Base-by-base conservation (phyloP, 129 eudicot species). In the Oenanthe sinensis region DNA sequence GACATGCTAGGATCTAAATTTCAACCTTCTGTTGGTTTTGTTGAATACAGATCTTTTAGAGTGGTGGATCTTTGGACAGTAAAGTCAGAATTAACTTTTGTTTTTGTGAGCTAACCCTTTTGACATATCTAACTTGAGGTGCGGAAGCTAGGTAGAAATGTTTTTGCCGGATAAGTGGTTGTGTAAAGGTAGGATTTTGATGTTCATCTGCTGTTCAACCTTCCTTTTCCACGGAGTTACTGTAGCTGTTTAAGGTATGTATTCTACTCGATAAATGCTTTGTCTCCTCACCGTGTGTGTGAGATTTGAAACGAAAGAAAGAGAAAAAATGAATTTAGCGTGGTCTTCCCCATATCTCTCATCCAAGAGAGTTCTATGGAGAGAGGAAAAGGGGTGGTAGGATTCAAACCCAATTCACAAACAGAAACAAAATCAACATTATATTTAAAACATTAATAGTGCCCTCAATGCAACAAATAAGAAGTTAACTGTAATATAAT, bases 51-150 rank as follows among this genome's bases (percentile, higher is more conserved):
- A 90, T 85, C 52, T 71, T 71, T 83, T 82, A 89, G 81, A 85
- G 79, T 84, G 88, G 81, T 76, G 77, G 84, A 85, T 88, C 82
- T 87, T 87, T 85, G 85, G 85, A 86, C 87, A 78, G 74, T 82
- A 78, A 79, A 65, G 73, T 79, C 86, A 76, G 81, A 84, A 86
- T 85, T 80, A 81, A 78, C 88, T 30, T 84, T 80, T 82, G 78
- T 87, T 79, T 79, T 80, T 85, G 87, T 82, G 85, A 87, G 87
- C 96, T 88, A 85, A 87, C 79, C 82, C 79, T 88, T 75, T 90
- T 85, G 82, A 83, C 79, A 81, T 82, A 73, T 85, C 77, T 83
- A 85, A 74, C 81, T 84, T 87, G 85, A 85, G 82, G 84, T 83
- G 74, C 83, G 85, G 87, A 78, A 58, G 87, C 78, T 79, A 81